Percentiles rank a stretch among this genome's conserved stretches.
Evolutionary conservation across 768 basidiomycete genomes (phyloP).

Genomic region (Fistulinella prunicolor): DNA sequence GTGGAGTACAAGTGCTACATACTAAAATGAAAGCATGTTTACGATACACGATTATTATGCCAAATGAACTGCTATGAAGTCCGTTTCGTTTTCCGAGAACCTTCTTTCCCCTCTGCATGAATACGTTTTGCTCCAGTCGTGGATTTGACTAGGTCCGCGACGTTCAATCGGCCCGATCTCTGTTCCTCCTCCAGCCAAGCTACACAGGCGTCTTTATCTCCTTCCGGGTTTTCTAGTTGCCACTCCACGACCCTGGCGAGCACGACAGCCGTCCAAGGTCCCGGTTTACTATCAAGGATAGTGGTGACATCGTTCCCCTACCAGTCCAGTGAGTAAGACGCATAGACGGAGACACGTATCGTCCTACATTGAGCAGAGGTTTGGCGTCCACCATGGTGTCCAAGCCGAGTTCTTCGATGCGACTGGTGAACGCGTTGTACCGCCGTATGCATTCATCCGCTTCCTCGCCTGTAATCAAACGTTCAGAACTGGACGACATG

Average conservation of each 20-base stretch:
- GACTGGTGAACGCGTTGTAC: conserved; percentile 65
- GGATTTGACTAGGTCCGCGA: conserved; percentile 25
- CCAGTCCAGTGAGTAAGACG: conserved; percentile 3
- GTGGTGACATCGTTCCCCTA: conserved; percentile 71
- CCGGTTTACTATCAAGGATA: conserved; percentile 56
- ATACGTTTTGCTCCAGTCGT: conserved; percentile 25
- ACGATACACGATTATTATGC: no score
- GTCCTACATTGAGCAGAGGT: conserved; percentile 74
- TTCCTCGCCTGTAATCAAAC: conserved; percentile 36
- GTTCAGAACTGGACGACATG: background rate
- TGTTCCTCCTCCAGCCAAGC: conserved; percentile 65
- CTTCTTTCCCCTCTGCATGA: conserved; percentile 16
- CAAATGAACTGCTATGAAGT: conserved; percentile 1
- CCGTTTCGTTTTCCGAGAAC: conserved; percentile 33
- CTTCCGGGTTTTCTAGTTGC: conserved; percentile 77
- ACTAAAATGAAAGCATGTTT: conserved; percentile 3
- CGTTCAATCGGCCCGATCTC: conserved; percentile 42
- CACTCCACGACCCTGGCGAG: conserved; percentile 73
- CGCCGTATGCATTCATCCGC: conserved; percentile 48
- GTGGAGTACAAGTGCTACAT: background rate
- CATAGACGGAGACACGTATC: background rate
- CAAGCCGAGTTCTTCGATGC: conserved; percentile 61
- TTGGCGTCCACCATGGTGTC: conserved; percentile 60
- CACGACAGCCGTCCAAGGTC: conserved; percentile 66
- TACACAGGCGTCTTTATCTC: conserved; percentile 62